Base-by-base conservation (phyloP, 495 filamentous ascomycete species). In the Darksidea phi region DNA sequence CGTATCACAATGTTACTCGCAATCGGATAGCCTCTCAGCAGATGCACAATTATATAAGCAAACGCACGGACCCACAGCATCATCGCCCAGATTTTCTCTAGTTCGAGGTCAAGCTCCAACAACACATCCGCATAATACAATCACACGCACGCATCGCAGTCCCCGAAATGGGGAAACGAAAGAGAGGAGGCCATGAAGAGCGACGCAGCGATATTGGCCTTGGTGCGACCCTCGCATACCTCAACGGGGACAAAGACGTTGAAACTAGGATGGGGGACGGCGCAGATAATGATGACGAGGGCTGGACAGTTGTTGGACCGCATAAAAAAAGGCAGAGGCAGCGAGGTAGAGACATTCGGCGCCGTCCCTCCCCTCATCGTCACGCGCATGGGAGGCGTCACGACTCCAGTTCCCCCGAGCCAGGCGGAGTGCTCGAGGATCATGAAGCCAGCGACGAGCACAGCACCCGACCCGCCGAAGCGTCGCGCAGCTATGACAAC, bases 191-290 rank as follows among this genome's bases (percentile, higher is more conserved):
- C 36, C 20, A 63, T 28, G 53, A 56, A 34, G 17, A 51, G 17
- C 8, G 28, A 32, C 28, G 12, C 17, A 20, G 6, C 23, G 15
- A 56, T 23, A 47, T 65, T 26, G 58, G 71, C 17, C 28, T 73
- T 28, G 71, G 67, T 18, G 42, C 53, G 48, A 71, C 71, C 11
- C 55, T 73, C 6, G 47, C 71, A 24, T 37, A 36, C 13, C 57
- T 73, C 38, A 56, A 48, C 28, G 28, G 28, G 12, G 47, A 61
- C 18, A 21, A 43, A n/a, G 45, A 49, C 46, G 20, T n/a, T 25
- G 13, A 17, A 28, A 15, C 32, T 5, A 61, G 58, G 13, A n/a
- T 18, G 23, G 32, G 10, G 20, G 15, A 32, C 17, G 48, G 48
- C 24, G 20, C 26, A 26, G 28, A 48, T 20, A 34, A 67, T 7